Evolutionary conservation across 2,329 filamentous ascomycete species (phyloP), one percentile per base, ranked within the genome.

Genomic region (Knufia petricola): DNA sequence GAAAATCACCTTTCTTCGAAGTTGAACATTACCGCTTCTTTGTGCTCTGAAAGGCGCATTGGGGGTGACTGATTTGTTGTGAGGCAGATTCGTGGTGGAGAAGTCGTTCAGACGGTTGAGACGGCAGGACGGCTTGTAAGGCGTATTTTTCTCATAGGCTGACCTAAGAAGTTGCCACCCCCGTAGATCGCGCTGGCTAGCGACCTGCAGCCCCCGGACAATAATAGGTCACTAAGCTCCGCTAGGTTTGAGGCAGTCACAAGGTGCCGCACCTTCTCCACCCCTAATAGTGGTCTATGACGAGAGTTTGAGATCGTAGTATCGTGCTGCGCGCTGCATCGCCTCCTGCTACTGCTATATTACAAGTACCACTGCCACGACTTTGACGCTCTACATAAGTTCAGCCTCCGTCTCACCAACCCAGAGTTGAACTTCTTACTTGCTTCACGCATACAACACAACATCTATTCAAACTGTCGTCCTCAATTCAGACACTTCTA

Each of bases 391-490:
- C 39, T 44, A 44, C 41, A 31, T 44, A 44, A 44, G 41, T 17
- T 40, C 24, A 6, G 19, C 39, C 23, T n/a, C 3, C 19, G 26
- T 26, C 39, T 10, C 39, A 24, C 26, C 3, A 6, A 21, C 24
- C 17, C 19, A 12, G 37, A 40, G 15, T 19, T 40, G n/a, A 9
- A 6, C 21, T 6, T 40, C n/a, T 36, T 17, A 9, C 4, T 40
- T 24, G 17, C 15, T 7, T 40, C 37, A 19, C 37, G 23, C 10
- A 40, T 12, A 12, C 19, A 19, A 9, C 17, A 38, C 34, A 30
- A 38, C 7, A 38, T 17, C 15, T 19, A 15, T 23, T 15, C 45
- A 41, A 48, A 41, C 19, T 48, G 45, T 48, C 45, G 4, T 48
- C 45, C 10, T 28, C 26, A 28, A 39, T 32, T 12, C 34, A 41